Base-by-base conservation (phyloP, 176 grass and related monocot species). In the Oryza brachyantha region DNA sequence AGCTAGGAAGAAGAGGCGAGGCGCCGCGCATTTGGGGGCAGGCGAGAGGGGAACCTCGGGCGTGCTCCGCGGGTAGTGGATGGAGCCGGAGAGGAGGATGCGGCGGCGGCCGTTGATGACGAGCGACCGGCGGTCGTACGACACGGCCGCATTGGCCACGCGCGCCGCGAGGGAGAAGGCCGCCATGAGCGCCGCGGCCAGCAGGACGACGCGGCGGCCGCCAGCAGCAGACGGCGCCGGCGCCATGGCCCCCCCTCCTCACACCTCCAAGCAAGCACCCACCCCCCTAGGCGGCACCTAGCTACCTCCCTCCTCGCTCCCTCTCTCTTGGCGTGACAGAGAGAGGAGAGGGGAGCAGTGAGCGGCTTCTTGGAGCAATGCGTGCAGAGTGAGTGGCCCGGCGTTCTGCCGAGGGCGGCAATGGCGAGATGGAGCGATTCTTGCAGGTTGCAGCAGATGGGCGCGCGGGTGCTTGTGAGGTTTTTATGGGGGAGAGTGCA, bases 31-130 rank as follows among this genome's bases (percentile, higher is more conserved):
- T 86, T 90, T 29, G 67, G 57, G 67, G 4, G 35, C 3, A 32
- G 7, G 34, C 12, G 36, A 13, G 37, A 29, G 52, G n/a, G 61
- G 43, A 19, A 94, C 94, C 82, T 94, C 91, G 38, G 91, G 91
- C 5, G 89, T 93, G 86, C 94, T 93, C 35, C 94, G 75, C 1
- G 94, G 91, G 86, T 97, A 97, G 84, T 97, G 94, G 86, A 97
- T 97, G 68, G 94, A 97, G 70, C 94, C 94, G 74, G 94, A 97
- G 71, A 97, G 87, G 72, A 97, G 91, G 81, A 97, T 90, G 79
- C 91, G 90, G 78, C 89, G 83, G 54, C 69, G 86, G 19, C 94
- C 94, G 73, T 93, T 86, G 69, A 97, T 90, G 86, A 91, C 64
- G 79, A 97, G 52, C 37, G 94, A 69, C 64, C 92, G 92, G 82